Base-by-base conservation (phyloP, 2,329 filamentous ascomycete genomes). In the Colletotrichum sp. region DNA sequence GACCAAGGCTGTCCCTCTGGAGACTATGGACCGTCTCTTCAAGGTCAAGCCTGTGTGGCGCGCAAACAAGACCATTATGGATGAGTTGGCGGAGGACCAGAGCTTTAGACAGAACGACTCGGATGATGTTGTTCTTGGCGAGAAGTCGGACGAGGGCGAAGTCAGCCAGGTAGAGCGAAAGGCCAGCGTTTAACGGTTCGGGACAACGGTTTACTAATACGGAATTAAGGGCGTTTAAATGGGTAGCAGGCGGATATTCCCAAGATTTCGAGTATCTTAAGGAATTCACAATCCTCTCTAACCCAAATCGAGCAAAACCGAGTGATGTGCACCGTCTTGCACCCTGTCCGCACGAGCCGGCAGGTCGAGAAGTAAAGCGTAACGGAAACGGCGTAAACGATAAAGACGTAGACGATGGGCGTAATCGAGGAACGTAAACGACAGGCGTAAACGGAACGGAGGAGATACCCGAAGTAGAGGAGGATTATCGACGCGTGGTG, bases 1-100 rank as follows among this genome's bases (percentile, higher is more conserved):
- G 85, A 94, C 92, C 5, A 94, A 93, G 85, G 87, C 89, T 57
- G 86, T 94, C 15, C 92, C 92, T 1, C 86, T 94, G 5, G 93
- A 94, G 83, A 87, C 87, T 34, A 93, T 94, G 88, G 92, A 94
- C 80, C 85, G 87, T 7, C 85, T 94, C 3, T 94, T 94, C 80
- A 85, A 87, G 59, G 80, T 84, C 28, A 87, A 85, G 82, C 89
- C 89, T 2, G 81, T 87, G 4, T 82, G 85, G 79, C 82, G 82
- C 67, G 89, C 89, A 1, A 86, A 90, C 80, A 79, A 78, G 63
- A 76, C 79, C 15, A 77, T 90, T 69, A 87, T 90, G 84, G 84
- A 83, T 4, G 85, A 88, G 77, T 83, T 90, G 21, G 52, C 73
- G 16, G 81, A 84, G 21, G 84, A 87, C 8, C 81, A 82, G 36